Evolutionary conservation across 23 red algal species (phyloP).

Genomic region (Gracilaria gracilis): DNA sequence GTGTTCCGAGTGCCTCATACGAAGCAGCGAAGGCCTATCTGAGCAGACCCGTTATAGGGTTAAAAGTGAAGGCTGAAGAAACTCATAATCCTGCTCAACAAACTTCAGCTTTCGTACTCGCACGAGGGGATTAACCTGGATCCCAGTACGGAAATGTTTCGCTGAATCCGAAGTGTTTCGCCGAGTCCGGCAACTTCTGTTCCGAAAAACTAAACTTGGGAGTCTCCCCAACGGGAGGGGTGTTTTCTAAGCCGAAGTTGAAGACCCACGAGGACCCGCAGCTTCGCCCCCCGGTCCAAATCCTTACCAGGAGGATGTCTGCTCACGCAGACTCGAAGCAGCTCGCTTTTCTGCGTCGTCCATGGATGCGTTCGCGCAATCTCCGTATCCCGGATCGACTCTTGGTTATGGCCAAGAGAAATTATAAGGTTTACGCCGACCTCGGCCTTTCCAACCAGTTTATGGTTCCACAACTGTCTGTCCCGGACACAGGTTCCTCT

Average conservation of each 20-base stretch:
- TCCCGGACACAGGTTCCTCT: too few relatives aligned
- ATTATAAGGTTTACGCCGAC: slow-evolving; percentile 45
- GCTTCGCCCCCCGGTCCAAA: neutral
- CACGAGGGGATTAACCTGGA: neutral
- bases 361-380: slow-evolving; percentile 28
- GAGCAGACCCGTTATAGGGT: neutral
- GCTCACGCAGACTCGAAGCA: neutral
- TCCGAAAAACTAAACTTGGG: slow-evolving; percentile 1
- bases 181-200: neutral
- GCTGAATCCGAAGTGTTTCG: neutral
- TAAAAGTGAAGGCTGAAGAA: neutral
- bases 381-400: neutral
- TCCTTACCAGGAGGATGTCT: slow-evolving; percentile 8
- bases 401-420: slow-evolving; percentile 21
- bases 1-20: neutral
- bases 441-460: slow-evolving; percentile 23
- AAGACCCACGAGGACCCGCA: neutral
- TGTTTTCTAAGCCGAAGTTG: neutral
- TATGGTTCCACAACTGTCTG: neutral
- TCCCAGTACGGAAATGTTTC: neutral
- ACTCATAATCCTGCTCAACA: neutral
- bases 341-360: slow-evolving; percentile 2
- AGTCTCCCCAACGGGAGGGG: slow-evolving; percentile 4
- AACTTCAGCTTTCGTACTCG: neutral
- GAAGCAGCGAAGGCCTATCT: neutral